phyloP scores from a whole-genome alignment of 805 yeast species.

The Lachancea quebecensis region DNA sequence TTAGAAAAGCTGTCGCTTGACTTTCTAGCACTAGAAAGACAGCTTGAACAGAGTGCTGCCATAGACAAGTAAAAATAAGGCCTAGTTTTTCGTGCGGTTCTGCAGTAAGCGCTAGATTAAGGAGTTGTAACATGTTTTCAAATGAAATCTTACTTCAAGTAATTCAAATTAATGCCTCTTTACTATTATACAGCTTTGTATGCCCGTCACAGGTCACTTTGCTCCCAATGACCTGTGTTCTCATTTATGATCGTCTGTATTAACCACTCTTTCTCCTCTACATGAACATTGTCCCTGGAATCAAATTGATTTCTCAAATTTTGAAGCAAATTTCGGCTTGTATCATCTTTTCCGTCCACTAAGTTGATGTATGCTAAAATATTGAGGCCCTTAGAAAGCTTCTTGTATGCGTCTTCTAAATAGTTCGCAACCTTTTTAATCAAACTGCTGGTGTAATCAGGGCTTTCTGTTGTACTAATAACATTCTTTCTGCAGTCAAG shows the following conservation, averaged over 20 bases:
- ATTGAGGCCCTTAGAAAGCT: constrained; percentile 1
- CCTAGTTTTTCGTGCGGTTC: no score
- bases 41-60: constrained; percentile 9
- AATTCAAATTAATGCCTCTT: background rate
- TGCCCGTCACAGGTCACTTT: background rate
- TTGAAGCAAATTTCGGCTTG: constrained; percentile 3
- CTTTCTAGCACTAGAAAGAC: constrained; percentile 17
- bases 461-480: background rate
- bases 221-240: constrained; percentile 4
- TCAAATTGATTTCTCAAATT: background rate
- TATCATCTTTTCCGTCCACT: constrained; percentile 4
- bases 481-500: background rate
- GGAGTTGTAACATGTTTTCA: no score
- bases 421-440: background rate
- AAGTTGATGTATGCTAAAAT: constrained; percentile 20
- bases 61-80: no score
- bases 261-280: constrained; percentile 30
- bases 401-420: background rate
- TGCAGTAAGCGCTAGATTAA: no score
- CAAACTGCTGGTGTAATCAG: background rate
- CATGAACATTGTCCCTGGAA: constrained; percentile 7
- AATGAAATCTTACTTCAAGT: no score
- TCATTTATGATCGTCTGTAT: constrained; percentile 29
- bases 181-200: background rate
- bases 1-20: constrained; percentile 23